These are phyloP conservation scores for Xerocomus subilludens DNA, from an alignment of 1,284 basidiomycete genomes.

Conservation along the genomic window DNA sequence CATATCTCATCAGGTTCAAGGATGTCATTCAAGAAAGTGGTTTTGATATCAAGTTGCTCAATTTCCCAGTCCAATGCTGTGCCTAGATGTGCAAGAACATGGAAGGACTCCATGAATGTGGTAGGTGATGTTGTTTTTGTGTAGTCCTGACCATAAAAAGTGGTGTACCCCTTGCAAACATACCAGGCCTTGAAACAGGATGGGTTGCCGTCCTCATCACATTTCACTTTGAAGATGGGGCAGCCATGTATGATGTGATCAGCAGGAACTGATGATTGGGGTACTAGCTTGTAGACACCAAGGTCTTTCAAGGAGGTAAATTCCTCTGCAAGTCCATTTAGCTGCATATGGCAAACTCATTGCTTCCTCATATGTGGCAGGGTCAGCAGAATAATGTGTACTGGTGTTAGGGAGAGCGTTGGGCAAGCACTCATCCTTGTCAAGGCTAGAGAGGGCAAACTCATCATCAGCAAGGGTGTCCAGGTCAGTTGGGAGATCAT, in stretches of 20 bases:
- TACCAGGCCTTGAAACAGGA: slow-evolving; percentile 2
- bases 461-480: too few species aligned
- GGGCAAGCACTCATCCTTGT: too few species aligned
- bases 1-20: not conserved
- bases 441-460: too few species aligned
- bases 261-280: too few species aligned
- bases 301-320: not conserved
- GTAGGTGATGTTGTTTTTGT: not conserved
- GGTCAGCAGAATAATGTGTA: too few species aligned
- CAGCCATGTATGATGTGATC: not conserved
- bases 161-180: not conserved
- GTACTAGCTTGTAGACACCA: too few species aligned
- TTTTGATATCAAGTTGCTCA: slow-evolving; percentile 28
- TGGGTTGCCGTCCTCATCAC: not conserved
- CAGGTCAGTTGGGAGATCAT: too few species aligned
- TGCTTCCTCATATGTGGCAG: not conserved
- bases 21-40: not conserved
- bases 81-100: too few species aligned
- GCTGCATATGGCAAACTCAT: not conserved
- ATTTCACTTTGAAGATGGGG: slow-evolving; percentile 15
- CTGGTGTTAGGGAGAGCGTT: too few species aligned
- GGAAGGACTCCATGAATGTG: slow-evolving; percentile 4
- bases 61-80: slow-evolving; percentile 19
- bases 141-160: slow-evolving; percentile 22
- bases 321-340: not conserved